These are phyloP conservation scores for Escovopsis sp. DNA, from an alignment of 2,329 filamentous ascomycete genomes.

Conservation along the genomic window DNA sequence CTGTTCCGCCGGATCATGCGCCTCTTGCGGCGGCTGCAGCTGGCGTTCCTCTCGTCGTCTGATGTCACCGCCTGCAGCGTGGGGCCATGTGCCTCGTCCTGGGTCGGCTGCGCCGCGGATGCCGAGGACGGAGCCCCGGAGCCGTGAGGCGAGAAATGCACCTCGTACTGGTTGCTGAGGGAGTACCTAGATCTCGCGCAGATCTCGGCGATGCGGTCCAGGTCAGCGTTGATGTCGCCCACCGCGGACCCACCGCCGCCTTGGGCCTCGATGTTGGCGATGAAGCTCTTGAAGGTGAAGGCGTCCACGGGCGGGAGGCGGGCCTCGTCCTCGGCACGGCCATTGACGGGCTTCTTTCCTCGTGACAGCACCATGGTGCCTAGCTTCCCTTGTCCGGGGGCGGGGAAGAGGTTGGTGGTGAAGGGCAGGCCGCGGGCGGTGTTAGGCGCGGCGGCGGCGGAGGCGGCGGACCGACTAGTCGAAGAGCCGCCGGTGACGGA, in stretches of 20 bases:
- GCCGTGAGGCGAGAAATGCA: conserved; percentile 47
- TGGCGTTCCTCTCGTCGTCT: conserved; percentile 35
- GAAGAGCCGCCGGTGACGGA: conserved; percentile 11
- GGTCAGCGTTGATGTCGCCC: conserved; percentile 37
- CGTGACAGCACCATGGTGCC: conserved; percentile 29
- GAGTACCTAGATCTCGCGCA: conserved; percentile 50
- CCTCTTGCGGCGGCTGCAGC: conserved; percentile 21
- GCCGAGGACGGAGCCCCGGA: conserved; percentile 34
- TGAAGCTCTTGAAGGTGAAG: conserved; percentile 49
- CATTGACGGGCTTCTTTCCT: conserved; percentile 18
- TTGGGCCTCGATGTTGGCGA: conserved; percentile 37
- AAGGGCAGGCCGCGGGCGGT: conserved; percentile 20
- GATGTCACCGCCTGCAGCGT: conserved; percentile 42
- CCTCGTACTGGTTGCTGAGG: conserved; percentile 51
- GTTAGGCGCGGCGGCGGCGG: too few relatives aligned
- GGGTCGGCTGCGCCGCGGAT: conserved; percentile 14
- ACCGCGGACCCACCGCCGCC: conserved; percentile 29
- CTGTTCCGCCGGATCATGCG: conserved; percentile 30
- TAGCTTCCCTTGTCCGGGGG: conserved; percentile 24
- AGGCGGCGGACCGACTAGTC: conserved; percentile 14
- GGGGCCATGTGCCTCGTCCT: conserved; percentile 27
- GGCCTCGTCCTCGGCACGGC: conserved; percentile 18
- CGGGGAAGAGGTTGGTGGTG: conserved; percentile 12
- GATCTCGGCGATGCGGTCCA: conserved; percentile 52
- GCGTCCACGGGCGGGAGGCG: conserved; percentile 46